Evolutionary conservation across 805 yeast genomes (phyloP), one percentile per base, ranked within the genome.

Genomic region (Dipodascus albidus): DNA sequence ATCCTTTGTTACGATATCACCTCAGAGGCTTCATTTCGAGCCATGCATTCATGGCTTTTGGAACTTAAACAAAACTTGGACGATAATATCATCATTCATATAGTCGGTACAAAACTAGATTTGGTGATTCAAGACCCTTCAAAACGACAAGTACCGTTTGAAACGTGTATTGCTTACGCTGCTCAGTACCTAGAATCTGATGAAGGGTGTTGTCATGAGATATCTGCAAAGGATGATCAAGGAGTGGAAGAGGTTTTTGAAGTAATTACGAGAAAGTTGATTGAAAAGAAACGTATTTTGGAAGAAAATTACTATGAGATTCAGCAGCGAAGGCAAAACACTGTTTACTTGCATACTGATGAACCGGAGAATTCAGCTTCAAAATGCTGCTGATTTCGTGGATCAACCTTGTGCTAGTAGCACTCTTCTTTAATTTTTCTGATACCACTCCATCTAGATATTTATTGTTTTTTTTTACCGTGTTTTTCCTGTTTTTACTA

Each of bases 1-100:
- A 66, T 66, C 33, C 59, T 66, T 31, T 66, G 70, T 56, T 66
- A 66, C 54, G 70, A 66, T 55, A 65, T 66, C 49, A 66, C 70
- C 4, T 63, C 67, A 23, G 61, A 57, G 50, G 65, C 67, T 11
- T 65, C 68, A 24, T 66, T 66, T 54, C 54, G 55, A 23, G 69
- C 69, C 31, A 62, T 66, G 67, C 67, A 66, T 51, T 63, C 68
- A 33, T 66, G 70, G 70, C 59, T 66, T 49, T 56, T 57, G 49
- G 70, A 66, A 55, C 60, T 66, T 31, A 58, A 62, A 48, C 54
- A 58, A 52, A 66, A 66, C 55, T 57, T 66, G n/a, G 58, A 56
- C 50, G 53, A 57, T 27, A 59, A 60, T 33, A 62, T 63, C 35
- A 63, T 66, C 47, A 66, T 66, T 19, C 68, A 65, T 51, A 60